Conservation (phyloP, 2,329 filamentous ascomycete species). For the Davidsoniella virescens region DNA sequence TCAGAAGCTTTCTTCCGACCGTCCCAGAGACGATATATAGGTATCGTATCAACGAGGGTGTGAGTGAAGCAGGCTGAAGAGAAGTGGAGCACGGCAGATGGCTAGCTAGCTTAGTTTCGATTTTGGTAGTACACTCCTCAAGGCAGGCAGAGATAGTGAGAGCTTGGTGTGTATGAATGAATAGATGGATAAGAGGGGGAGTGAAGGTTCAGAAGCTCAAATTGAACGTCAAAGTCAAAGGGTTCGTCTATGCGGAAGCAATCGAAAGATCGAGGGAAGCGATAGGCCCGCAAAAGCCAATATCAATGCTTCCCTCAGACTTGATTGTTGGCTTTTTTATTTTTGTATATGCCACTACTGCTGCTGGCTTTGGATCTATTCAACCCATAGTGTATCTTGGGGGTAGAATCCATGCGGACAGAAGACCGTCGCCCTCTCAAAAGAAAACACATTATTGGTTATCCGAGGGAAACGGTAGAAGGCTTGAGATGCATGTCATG, state of each 20-base stretch:
- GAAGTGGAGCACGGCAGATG: not conserved
- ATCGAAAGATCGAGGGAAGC: constrained; percentile 5
- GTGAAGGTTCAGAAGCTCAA: not conserved
- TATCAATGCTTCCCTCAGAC: constrained; percentile 6
- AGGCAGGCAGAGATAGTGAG: not conserved
- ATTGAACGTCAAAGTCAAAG: not conserved
- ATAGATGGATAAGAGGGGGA: not conserved
- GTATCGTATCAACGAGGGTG: not conserved
- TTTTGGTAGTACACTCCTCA: not conserved
- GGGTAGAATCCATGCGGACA: not conserved
- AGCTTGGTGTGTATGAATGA: no score
- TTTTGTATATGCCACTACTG: not conserved
- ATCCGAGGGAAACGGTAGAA: constrained; percentile 1
- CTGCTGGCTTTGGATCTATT: not conserved
- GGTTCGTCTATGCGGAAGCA: not conserved
- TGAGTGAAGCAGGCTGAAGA: not conserved
- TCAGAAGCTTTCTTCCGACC: not conserved
- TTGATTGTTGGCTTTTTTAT: not conserved
- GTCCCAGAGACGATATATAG: constrained; percentile 12
- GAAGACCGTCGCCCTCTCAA: not conserved
- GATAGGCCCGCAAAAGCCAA: constrained; percentile 5
- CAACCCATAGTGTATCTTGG: not conserved
- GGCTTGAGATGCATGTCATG: no score
- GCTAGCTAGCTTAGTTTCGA: no score
- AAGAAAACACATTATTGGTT: not conserved